Conservation (phyloP, 2,329 filamentous ascomycete species). For the Colletotrichum australisinense region DNA sequence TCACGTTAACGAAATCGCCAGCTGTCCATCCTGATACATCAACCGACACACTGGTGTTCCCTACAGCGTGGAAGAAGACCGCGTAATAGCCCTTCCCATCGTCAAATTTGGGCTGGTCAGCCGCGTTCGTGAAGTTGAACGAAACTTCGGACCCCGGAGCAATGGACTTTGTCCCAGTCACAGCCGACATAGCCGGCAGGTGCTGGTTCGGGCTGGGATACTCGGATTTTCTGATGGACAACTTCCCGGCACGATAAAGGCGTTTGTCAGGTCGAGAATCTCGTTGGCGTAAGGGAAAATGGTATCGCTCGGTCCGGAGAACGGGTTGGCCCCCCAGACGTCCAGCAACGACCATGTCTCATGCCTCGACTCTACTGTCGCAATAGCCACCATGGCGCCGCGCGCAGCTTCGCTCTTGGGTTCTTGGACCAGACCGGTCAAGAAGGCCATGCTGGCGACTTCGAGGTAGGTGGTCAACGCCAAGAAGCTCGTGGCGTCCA, state of each 20-base stretch:
- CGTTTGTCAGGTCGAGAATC: not conserved
- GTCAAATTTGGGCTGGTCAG: not conserved
- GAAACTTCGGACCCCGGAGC: not conserved
- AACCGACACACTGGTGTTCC: not conserved
- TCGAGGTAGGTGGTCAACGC: slow-evolving; percentile 49
- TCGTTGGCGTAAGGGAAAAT: not conserved
- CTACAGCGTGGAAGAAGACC: not conserved
- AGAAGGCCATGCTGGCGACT: slow-evolving; percentile 51
- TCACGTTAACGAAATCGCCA: not conserved
- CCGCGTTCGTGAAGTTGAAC: not conserved
- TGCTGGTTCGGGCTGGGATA: not conserved
- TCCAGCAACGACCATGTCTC: slow-evolving; percentile 55
- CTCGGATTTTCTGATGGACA: not conserved
- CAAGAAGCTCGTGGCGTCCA: not conserved
- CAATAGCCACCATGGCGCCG: slow-evolving; percentile 50
- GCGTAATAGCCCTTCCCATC: not conserved
- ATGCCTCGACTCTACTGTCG: slow-evolving; percentile 51
- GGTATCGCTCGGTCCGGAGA: not conserved
- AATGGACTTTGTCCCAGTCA: not conserved
- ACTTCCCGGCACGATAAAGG: not conserved
- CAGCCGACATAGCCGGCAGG: not conserved
- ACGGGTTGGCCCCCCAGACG: not conserved
- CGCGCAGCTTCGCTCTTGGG: slow-evolving; percentile 46
- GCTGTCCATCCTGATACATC: not conserved
- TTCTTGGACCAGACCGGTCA: slow-evolving; percentile 49